Conservation (phyloP, 2,329 filamentous ascomycete genomes). For the Fusarium xylarioides region DNA sequence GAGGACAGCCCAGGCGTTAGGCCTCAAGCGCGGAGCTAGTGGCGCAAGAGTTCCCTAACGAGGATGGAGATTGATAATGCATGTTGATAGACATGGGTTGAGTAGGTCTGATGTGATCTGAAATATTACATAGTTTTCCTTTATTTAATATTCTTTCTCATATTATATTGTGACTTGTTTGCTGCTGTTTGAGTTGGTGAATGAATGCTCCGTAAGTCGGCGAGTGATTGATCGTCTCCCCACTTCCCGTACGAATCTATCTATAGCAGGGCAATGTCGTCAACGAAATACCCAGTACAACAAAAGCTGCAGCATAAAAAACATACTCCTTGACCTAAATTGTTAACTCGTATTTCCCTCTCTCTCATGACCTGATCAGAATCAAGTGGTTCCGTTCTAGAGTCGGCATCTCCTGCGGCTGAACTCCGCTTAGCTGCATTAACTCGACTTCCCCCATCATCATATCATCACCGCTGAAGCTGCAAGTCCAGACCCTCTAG, state of each 20-base stretch:
- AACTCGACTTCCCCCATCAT: neutral
- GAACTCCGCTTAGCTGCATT: slow-evolving; percentile 24
- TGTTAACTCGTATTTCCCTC: no score
- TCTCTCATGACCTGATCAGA: neutral
- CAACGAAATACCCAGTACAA: neutral
- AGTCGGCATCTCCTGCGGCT: neutral
- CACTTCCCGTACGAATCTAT: neutral
- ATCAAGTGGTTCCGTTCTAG: neutral
- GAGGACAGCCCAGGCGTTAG: neutral
- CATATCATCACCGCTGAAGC: neutral
- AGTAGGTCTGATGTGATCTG: neutral
- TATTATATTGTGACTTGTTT: no score
- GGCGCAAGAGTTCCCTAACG: neutral
- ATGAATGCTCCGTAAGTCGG: neutral
- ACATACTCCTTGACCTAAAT: neutral
- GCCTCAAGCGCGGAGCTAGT: slow-evolving; percentile 18
- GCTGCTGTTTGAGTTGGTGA: neutral
- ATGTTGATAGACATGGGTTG: neutral
- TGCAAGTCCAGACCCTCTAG: slow-evolving; percentile 2
- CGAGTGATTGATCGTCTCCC: neutral
- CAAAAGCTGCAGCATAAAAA: neutral
- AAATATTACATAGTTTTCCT: neutral
- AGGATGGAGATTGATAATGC: slow-evolving; percentile 13
- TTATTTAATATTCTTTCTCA: no score
- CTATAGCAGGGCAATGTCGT: neutral